phyloP scores from a whole-genome alignment of 768 basidiomycete species.

The Termitomyces sp. region DNA sequence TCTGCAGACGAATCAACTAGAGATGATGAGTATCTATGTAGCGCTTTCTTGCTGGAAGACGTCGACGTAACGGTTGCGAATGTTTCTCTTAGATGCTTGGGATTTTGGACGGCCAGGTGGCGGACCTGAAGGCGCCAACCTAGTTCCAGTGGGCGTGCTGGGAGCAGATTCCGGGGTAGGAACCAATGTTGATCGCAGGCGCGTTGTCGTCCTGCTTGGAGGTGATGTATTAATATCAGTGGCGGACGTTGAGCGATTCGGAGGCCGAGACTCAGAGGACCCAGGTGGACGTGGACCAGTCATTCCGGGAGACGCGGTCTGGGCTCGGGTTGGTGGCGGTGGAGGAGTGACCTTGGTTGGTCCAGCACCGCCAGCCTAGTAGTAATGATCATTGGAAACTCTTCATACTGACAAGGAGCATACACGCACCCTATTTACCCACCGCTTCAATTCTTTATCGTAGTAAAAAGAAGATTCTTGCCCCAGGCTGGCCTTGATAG shows the following conservation, averaged over 20 bases:
- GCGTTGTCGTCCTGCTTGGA: slow-evolving; percentile 44
- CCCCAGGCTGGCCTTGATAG: slow-evolving; percentile 88
- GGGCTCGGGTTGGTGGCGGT: slow-evolving; percentile 79
- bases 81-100: slow-evolving; percentile 65
- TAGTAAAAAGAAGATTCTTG: slow-evolving; percentile 89
- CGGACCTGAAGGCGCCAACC: slow-evolving; percentile 34
- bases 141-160: slow-evolving; percentile 39
- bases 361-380: slow-evolving; percentile 41
- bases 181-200: slow-evolving; percentile 61
- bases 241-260: slow-evolving; percentile 55
- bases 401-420: neutral
- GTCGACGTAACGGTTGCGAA: slow-evolving; percentile 85
- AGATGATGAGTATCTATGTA: slow-evolving; percentile 13
- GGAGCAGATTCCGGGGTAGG: slow-evolving; percentile 47
- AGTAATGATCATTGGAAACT: slow-evolving; percentile 4
- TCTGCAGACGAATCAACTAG: slow-evolving; percentile 6
- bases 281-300: slow-evolving; percentile 28
- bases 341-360: slow-evolving; percentile 49
- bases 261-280: slow-evolving; percentile 23
- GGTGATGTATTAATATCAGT: slow-evolving; percentile 54
- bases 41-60: slow-evolving; percentile 64
- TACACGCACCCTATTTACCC: slow-evolving; percentile 87
- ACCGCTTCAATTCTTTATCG: slow-evolving; percentile 90
- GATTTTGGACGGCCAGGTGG: slow-evolving; percentile 52
- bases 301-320: slow-evolving; percentile 77